Evolutionary conservation across 2,329 filamentous ascomycete species (phyloP), one percentile per base, ranked within the genome.

Genomic region (Sordariomycetes sp.): DNA sequence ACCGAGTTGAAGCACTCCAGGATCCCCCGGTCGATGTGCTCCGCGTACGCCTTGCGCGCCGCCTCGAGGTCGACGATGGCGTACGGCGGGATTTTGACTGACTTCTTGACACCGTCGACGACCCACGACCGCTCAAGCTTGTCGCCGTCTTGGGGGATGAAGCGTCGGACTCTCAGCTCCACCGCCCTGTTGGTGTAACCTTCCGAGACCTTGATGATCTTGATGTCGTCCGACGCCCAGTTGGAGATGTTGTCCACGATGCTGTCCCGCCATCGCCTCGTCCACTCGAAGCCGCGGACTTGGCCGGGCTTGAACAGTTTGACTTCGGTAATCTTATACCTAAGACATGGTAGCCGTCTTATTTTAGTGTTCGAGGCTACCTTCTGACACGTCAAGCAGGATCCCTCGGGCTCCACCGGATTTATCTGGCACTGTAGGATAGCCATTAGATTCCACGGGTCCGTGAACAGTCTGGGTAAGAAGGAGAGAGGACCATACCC

Each of bases 241-340:
- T 72, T 73, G 35, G 75, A 74, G 57, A 84, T 80, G 32, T 80
- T 75, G 53, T 80, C 77, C 12, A 76, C 71, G 50, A 77, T 75
- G 60, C 75, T 78, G 60, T 79, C 76, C 54, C 72, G 74, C 81
- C 80, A 84, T 48, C 81, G 73, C 24, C 71, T 72, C 2, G 79
- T 83, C 80, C 80, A 84, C 62, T 82, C 78, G 59, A 74, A 74
- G 1, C 79, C 79, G 54, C 78, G 75, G 25, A 82, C 79, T 61
- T 80, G 77, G 7, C 78, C 78, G 0, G 78, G 76, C 63, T 83
- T 83, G 65, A 78, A 82, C 10, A 84, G 70, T 54, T 72, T 74
- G 54, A 83, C 72, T 56, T 82, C 80, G 10, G 76, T 78, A 60
- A 84, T 78, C 64, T 82, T 84, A 65, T 79, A 79, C n/a, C 81